Base-by-base conservation (phyloP, 768 basidiomycete species). In the Lentinula guzmanii region DNA sequence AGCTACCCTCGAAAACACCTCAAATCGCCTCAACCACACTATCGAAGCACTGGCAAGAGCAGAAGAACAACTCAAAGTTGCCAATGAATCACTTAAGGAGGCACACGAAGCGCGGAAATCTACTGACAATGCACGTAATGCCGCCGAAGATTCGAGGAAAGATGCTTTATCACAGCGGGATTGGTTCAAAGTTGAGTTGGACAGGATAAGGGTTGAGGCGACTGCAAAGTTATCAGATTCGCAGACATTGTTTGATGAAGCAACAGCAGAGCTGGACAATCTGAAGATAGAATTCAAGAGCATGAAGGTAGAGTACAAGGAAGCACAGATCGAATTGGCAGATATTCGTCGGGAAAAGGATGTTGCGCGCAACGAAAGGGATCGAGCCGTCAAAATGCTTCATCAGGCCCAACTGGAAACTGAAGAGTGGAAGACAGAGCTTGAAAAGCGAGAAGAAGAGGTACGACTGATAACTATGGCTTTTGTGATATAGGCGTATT, bases 391-490 rank as follows among this genome's bases (percentile, higher is more conserved):
- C 13, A 79, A 80, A 33, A 69, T 78, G 8, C 72, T 83, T 4
- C 81, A 83, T 61, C 68, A 70, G 4, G 67, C 71, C 24, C 77
- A 77, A 55, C 67, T 81, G 31, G 82, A 86, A 52, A 70, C 72
- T 1, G 80, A 79, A 51, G 74, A 76, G 5, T 79, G 79, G 75
- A 84, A 82, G 62, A 77, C 81, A 60, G 74, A 76, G 48, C 70
- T 70, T 24, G 66, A 70, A 16, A 68, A 60, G 5, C 75, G 71
- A 74, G 75, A 84, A 67, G 77, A 82, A 58, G 68, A 77, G 33
- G 86, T 87, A 66, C 66, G 85, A 54, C 18, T 48, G 16, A 11
- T 28, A 8, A 21, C 28, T 43, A 33, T 4, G 4, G 46, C 9
- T 13, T 2, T 10, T n/a, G 7, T 42, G 6, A 6, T 18, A 10